phyloP scores from a whole-genome alignment of 2,329 filamentous ascomycete genomes.

The Fusarium domesticum region DNA sequence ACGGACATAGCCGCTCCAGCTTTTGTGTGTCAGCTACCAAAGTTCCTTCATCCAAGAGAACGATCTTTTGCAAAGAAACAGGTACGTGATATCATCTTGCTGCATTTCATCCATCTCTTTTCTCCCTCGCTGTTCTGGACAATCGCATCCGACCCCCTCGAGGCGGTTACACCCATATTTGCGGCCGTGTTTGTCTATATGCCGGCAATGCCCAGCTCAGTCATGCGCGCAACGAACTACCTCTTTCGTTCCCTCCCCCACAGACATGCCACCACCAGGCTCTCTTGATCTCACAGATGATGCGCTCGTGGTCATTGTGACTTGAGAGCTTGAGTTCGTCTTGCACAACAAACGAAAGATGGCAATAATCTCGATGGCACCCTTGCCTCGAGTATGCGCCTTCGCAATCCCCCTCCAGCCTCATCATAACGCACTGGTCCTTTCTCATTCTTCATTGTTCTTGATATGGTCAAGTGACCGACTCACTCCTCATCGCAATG shows the following conservation, averaged over 20 bases:
- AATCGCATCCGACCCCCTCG: neutral
- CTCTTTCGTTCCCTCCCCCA: conserved; percentile 21
- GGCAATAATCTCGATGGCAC: neutral
- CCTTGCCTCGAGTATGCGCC: conserved; percentile 18
- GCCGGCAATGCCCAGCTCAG: neutral
- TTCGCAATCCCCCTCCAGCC: no score
- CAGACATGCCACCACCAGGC: conserved; percentile 6
- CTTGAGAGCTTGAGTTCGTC: no score
- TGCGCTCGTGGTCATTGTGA: neutral
- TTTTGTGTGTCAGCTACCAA: conserved; percentile 7
- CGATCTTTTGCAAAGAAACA: neutral
- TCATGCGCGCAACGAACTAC: conserved; percentile 18
- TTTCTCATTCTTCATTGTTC: no score
- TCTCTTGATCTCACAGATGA: neutral
- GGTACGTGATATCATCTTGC: neutral
- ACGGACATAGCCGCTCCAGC: conserved; percentile 21
- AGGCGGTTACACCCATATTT: neutral
- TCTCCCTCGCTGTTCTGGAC: neutral
- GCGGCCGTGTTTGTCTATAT: neutral
- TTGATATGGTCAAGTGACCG: neutral
- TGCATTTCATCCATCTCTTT: neutral
- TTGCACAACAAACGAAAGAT: conserved; percentile 1
- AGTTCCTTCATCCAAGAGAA: neutral
- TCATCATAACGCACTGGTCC: no score
- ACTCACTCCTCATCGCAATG: conserved; percentile 14